Base-by-base conservation (phyloP, 495 filamentous ascomycete species). In the Xylaria cubensis region DNA sequence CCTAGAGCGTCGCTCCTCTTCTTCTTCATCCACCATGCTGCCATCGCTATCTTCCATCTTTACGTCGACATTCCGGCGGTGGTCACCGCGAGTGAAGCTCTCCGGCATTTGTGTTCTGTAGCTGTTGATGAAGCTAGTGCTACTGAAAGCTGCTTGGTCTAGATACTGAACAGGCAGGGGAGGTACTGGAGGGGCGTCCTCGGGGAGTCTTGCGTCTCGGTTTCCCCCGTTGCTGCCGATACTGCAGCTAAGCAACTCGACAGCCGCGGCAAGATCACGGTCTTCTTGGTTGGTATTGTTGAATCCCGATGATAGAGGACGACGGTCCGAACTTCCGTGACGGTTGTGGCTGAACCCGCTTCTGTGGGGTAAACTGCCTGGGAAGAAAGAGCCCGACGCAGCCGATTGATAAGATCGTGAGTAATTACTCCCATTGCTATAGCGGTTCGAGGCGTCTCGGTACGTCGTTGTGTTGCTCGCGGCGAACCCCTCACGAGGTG, bases 231-330 rank as follows among this genome's bases (percentile, higher is more conserved):
- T 91, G 58, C 92, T 93, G 66, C 91, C 95, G 77, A 97, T 94
- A 79, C 94, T 97, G 88, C 96, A 98, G 79, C 91, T 92, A 34
- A 94, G 83, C 72, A 97, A 83, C 73, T 95, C 94, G 50, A 97
- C 93, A 4, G 95, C 95, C 4, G 96, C 95, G 8, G 95, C 96
- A 69, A 99, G 86, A 72, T 92, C 90, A 39, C 88, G 91, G 75
- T 95, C 93, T 69, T 97, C 95, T 72, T 90, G 80, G 39, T 86
- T 85, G 4, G 88, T 89, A 46, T 88, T 87, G 66, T 88, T 90
- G 73, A 82, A 78, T 69, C 92, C 84, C 67, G 91, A 84, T 69
- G 91, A 87, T 80, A 86, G 80, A 72, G 92, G 86, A 80, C 92
- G 82, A 80, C 85, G 84, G 66, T 88, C 86, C 58, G 84, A 80